Percentiles rank a stretch among this genome's conserved stretches.
These are phyloP conservation scores for Vitellaria paradoxa DNA, from an alignment of 179 eudicot genomes.

Conservation along the genomic window DNA sequence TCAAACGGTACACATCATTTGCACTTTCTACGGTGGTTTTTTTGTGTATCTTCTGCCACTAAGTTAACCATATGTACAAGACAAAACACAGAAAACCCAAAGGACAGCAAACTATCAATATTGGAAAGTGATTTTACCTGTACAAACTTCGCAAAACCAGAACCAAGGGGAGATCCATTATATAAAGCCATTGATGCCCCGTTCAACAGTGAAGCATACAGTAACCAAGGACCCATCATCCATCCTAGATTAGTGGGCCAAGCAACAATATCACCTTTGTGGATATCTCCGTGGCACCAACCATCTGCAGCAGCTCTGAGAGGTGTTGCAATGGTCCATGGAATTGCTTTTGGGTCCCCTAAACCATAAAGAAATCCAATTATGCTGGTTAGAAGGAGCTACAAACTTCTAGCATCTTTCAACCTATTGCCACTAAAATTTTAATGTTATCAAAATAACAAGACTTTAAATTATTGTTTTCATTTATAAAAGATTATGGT, in stretches of 20 bases:
- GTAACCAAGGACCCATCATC: constrained; percentile 99
- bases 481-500: background rate
- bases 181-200: constrained; percentile 86
- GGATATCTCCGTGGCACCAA: constrained; percentile 93
- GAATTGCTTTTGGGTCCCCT: constrained; percentile 98
- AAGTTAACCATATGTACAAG: too few relatives aligned
- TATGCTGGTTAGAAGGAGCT: constrained; percentile 2
- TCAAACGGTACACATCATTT: too few relatives aligned
- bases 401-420: background rate
- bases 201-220: constrained; percentile 81
- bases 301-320: constrained; percentile 96
- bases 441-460: background rate
- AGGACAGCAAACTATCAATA: background rate
- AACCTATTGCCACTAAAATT: background rate
- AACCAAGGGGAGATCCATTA: constrained; percentile 88
- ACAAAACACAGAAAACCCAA: background rate
- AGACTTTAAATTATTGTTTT: background rate
- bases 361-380: constrained; percentile 22
- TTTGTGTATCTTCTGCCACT: too few relatives aligned
- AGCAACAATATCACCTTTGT: constrained; percentile 72
- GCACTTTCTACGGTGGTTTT: too few relatives aligned
- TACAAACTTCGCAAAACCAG: constrained; percentile 91
- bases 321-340: constrained; percentile 86
- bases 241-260: constrained; percentile 99
- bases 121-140: constrained; percentile 47